Evolutionary conservation across 1,139 yeast species (phyloP).

Genomic region (Yamadazyma spencermartinsiae): DNA sequence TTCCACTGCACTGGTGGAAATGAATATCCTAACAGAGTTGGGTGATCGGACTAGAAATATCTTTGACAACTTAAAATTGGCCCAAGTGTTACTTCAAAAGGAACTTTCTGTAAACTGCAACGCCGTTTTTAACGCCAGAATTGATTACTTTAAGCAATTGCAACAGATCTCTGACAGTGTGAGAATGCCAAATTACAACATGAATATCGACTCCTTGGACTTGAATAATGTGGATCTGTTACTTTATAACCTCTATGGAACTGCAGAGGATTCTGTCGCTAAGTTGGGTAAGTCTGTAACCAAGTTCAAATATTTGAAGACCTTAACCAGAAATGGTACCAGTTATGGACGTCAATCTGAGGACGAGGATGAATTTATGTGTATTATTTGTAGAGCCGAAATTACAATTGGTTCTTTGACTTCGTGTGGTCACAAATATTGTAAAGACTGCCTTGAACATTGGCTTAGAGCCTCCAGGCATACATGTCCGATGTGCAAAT

Average conservation of each 20-base stretch:
- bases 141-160: conserved; percentile 78
- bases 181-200: conserved; percentile 26
- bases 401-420: conserved; percentile 78
- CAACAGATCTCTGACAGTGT: conserved; percentile 87
- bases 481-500: conserved; percentile 79
- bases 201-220: conserved; percentile 22
- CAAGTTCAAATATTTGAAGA: conserved; percentile 61
- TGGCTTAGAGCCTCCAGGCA: conserved; percentile 59
- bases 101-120: conserved; percentile 57
- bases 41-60: conserved; percentile 25
- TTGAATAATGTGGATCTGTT: conserved; percentile 1
- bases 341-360: conserved; percentile 13
- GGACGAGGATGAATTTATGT: conserved; percentile 46
- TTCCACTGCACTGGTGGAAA: conserved; percentile 16
- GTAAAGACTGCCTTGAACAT: conserved; percentile 69
- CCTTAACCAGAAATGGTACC: conserved; percentile 29
- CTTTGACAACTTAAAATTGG: conserved; percentile 44
- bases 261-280: conserved; percentile 2
- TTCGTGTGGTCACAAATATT: conserved; percentile 88
- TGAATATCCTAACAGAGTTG: conserved; percentile 25
- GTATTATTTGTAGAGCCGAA: conserved; percentile 74
- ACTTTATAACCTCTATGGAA: conserved; percentile 1
- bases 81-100: conserved; percentile 39
- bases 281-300: conserved; percentile 44
- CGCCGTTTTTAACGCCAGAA: conserved; percentile 70